Conservation (phyloP, 208 protist species). For the Trypanosoma conorhini region DNA sequence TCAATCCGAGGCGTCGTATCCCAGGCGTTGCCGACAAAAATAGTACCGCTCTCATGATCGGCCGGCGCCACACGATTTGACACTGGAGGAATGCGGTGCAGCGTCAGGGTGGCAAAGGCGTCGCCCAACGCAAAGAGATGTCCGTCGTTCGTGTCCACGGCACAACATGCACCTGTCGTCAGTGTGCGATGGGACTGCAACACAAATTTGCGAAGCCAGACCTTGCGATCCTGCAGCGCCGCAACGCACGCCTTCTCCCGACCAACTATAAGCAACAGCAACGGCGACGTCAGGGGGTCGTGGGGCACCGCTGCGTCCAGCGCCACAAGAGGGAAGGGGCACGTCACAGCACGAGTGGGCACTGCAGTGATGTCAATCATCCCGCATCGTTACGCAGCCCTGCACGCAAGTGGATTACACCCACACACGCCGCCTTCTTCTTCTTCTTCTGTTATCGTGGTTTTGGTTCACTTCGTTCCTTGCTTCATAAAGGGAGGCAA, state of each 20-base stretch:
- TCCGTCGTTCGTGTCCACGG: neutral
- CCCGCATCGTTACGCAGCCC: slow-evolving; percentile 8
- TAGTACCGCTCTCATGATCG: slow-evolving; percentile 3
- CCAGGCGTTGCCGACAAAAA: slow-evolving; percentile 28
- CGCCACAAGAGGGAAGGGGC: slow-evolving; percentile 22
- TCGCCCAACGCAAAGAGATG: slow-evolving; percentile 20
- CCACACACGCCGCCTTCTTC: neutral
- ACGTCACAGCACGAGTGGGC: slow-evolving; percentile 10
- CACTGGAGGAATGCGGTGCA: slow-evolving; percentile 8
- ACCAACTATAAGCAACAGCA: slow-evolving; percentile 20
- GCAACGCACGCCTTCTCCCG: slow-evolving; percentile 21
- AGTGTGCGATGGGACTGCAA: slow-evolving; percentile 28
- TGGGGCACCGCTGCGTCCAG: neutral
- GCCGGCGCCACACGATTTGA: neutral
- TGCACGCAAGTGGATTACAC: neutral
- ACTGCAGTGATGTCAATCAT: slow-evolving; percentile 34
- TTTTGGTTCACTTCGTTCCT: too few relatives aligned
- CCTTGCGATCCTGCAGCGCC: neutral
- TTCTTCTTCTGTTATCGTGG: neutral
- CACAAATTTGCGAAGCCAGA: slow-evolving; percentile 14
- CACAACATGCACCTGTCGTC: slow-evolving; percentile 14
- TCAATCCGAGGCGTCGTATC: neutral
- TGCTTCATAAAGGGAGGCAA: too few relatives aligned
- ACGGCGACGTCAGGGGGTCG: neutral
- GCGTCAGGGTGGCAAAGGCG: slow-evolving; percentile 10